These are phyloP conservation scores for Phoma sp. DNA, from an alignment of 2,329 filamentous ascomycete species.

Conservation along the genomic window DNA sequence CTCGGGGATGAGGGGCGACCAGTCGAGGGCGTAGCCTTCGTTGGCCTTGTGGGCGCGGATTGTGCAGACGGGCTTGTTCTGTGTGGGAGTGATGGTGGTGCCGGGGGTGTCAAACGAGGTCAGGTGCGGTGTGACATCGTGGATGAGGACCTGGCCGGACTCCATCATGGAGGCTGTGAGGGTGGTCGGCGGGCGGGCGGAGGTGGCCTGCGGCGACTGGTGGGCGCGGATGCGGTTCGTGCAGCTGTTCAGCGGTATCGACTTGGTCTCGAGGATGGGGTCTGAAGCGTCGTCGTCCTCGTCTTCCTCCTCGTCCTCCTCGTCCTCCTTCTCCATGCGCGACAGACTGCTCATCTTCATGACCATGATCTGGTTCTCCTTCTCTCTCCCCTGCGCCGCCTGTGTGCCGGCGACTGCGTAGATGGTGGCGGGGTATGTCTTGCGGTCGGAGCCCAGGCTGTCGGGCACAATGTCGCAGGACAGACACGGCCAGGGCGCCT, in stretches of 20 bases:
- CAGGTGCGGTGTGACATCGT: slow-evolving; percentile 91
- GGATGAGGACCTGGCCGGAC: slow-evolving; percentile 84
- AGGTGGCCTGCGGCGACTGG: slow-evolving; percentile 75
- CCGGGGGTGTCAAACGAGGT: slow-evolving; percentile 89
- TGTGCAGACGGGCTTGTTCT: slow-evolving; percentile 87
- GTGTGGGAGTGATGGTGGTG: slow-evolving; percentile 75
- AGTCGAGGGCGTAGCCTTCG: slow-evolving; percentile 97
- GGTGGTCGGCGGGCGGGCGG: slow-evolving; percentile 75
- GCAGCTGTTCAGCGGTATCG: slow-evolving; percentile 82
- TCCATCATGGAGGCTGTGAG: slow-evolving; percentile 93
- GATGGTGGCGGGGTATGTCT: slow-evolving; percentile 91
- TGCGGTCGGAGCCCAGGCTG: slow-evolving; percentile 83
- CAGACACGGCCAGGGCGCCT: slow-evolving; percentile 94
- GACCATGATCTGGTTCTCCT: slow-evolving; percentile 92
- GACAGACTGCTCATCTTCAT: slow-evolving; percentile 95
- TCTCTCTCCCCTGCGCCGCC: slow-evolving; percentile 74
- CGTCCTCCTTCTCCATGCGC: slow-evolving; percentile 80
- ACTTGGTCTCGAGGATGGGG: slow-evolving; percentile 90
- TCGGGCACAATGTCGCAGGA: slow-evolving; percentile 94
- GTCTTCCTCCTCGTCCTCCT: slow-evolving; percentile 71
- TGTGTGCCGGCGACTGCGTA: slow-evolving; percentile 96
- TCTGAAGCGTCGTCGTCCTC: slow-evolving; percentile 72
- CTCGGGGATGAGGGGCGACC: slow-evolving; percentile 80
- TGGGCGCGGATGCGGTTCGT: slow-evolving; percentile 93
- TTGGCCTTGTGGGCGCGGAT: slow-evolving; percentile 83